Conservation (phyloP, 2,329 filamentous ascomycete genomes). For the Dactylellina sp. region DNA sequence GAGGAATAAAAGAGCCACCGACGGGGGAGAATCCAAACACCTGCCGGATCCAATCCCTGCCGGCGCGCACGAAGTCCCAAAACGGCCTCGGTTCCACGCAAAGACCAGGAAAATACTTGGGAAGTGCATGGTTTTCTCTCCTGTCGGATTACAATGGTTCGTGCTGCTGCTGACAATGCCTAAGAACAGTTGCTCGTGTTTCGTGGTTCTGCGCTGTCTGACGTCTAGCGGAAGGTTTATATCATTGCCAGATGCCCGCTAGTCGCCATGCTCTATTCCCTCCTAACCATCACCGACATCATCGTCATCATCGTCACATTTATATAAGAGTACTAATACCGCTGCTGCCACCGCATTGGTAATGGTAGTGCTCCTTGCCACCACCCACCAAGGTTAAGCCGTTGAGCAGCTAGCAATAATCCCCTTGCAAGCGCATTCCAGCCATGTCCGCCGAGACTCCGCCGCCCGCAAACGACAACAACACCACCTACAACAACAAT, state of each 20-base stretch:
- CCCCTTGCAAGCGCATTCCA: background rate
- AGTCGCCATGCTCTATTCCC: no score
- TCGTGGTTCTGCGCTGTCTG: no score
- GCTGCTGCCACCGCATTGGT: no score
- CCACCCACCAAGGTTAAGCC: no score
- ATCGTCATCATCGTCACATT: no score
- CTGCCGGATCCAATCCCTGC: constrained; percentile 15
- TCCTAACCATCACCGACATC: no score
- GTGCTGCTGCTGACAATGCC: background rate
- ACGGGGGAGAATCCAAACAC: background rate
- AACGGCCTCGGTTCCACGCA: constrained; percentile 26
- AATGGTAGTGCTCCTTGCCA: no score
- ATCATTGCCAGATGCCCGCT: no score
- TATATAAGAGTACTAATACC: no score
- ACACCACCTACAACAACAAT: constrained; percentile 15
- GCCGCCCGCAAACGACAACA: constrained; percentile 1
- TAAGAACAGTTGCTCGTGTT: background rate
- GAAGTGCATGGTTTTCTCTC: background rate
- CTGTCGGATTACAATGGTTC: background rate
- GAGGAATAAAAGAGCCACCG: no score
- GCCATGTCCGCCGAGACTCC: constrained; percentile 43
- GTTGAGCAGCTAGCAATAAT: background rate
- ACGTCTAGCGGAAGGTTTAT: no score
- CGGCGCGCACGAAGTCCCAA: background rate
- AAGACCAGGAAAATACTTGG: background rate